Percentiles rank a stretch among this genome's conserved stretches.
phyloP scores from a whole-genome alignment of 2,329 filamentous ascomycete species.

The Aspergillus uvarum region DNA sequence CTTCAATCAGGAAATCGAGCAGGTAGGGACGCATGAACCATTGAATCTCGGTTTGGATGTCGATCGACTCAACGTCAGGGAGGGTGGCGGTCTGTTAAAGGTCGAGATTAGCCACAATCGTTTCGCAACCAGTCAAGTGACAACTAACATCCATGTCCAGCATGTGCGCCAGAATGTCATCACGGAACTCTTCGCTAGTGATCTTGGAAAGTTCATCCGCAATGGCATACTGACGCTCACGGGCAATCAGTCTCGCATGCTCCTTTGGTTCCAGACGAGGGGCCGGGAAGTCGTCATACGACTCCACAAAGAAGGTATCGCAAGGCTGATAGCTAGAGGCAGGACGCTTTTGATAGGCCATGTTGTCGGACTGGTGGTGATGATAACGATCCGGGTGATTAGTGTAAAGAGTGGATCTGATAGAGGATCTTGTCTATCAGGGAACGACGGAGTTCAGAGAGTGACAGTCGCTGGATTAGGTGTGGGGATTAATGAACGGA shows the following conservation, averaged over 20 bases:
- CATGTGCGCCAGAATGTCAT: slow-evolving; percentile 94
- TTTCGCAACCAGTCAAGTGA: neutral
- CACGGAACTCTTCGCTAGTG: slow-evolving; percentile 86
- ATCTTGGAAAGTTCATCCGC: slow-evolving; percentile 83
- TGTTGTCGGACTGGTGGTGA: slow-evolving; percentile 39
- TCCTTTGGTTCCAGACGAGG: slow-evolving; percentile 68
- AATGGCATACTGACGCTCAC: slow-evolving; percentile 82
- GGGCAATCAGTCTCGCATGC: slow-evolving; percentile 73
- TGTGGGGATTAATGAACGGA: slow-evolving; percentile 53
- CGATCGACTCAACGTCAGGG: slow-evolving; percentile 94
- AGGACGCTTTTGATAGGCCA: slow-evolving; percentile 56
- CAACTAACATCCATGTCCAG: slow-evolving; percentile 77
- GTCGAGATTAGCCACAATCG: slow-evolving; percentile 25
- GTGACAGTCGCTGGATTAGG: slow-evolving; percentile 50
- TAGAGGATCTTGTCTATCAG: slow-evolving; percentile 34
- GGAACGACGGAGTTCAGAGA: slow-evolving; percentile 49
- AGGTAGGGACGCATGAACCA: slow-evolving; percentile 99
- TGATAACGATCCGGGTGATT: slow-evolving; percentile 23
- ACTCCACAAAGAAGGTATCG: slow-evolving; percentile 68
- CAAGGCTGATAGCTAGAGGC: slow-evolving; percentile 61
- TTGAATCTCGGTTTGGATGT: slow-evolving; percentile 98
- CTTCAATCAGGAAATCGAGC: slow-evolving; percentile 96
- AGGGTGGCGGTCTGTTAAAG: slow-evolving; percentile 70
- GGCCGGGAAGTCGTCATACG: slow-evolving; percentile 51
- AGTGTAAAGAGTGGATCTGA: slow-evolving; percentile 46